Conservation (phyloP, 2,329 filamentous ascomycete species). For the Fusarium setosum region DNA sequence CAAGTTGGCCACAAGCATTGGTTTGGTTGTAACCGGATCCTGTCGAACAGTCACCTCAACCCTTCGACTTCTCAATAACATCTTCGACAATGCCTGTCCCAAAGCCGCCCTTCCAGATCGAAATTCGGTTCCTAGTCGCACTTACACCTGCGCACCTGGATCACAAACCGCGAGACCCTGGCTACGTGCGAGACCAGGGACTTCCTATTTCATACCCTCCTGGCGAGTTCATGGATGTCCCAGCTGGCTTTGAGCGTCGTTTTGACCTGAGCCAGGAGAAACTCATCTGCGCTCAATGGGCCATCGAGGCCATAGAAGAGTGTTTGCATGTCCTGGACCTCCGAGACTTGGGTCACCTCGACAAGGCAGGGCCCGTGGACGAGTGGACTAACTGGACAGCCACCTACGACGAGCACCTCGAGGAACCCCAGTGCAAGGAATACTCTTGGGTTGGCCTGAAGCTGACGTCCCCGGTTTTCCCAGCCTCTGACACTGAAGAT, state of each 20-base stretch:
- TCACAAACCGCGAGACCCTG: neutral
- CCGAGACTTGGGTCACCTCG: too few species aligned
- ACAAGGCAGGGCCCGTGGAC: neutral
- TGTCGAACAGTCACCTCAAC: too few species aligned
- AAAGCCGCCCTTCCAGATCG: neutral
- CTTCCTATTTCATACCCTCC: neutral
- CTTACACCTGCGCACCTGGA: too few species aligned
- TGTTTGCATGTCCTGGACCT: neutral
- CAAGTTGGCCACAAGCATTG: neutral
- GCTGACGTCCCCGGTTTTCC: slow-evolving; percentile 20
- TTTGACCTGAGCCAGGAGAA: too few species aligned
- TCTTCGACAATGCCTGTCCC: neutral
- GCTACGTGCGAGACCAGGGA: neutral
- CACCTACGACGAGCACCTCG: slow-evolving; percentile 6
- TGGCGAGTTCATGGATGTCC: neutral
- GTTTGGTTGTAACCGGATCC: too few species aligned
- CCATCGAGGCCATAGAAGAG: neutral
- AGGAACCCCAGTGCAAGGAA: slow-evolving; percentile 13
- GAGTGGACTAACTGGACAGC: slow-evolving; percentile 9
- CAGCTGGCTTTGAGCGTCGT: too few species aligned
- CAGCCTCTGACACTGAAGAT: neutral
- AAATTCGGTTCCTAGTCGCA: neutral
- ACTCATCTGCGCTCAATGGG: neutral
- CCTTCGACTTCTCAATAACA: neutral
- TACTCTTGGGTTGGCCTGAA: slow-evolving; percentile 30